These are phyloP conservation scores for Antitrichia curtipendula DNA, from an alignment of 225 moss, liverwort and hornwort genomes.

Conservation along the genomic window DNA sequence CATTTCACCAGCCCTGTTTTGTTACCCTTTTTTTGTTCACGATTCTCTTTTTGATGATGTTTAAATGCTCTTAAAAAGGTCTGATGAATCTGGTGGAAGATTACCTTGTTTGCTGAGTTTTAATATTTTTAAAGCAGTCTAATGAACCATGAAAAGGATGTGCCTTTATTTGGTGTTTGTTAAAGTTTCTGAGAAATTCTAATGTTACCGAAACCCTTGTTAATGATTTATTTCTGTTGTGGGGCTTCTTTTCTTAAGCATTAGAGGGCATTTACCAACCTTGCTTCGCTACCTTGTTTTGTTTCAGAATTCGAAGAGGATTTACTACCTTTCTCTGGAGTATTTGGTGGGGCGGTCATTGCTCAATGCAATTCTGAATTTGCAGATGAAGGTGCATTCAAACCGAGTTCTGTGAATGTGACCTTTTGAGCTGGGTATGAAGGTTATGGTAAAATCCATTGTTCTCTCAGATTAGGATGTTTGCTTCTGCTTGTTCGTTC, in stretches of 20 bases:
- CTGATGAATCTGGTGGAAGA: neutral
- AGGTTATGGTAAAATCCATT: neutral
- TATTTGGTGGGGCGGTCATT: slow-evolving; percentile 26
- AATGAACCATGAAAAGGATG: neutral
- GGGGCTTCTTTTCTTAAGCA: neutral
- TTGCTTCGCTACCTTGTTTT: neutral
- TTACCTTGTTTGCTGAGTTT: neutral
- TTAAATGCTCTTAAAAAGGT: neutral
- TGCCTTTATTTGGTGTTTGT: neutral
- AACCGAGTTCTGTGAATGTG: neutral
- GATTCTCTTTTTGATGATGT: neutral
- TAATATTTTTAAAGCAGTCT: neutral
- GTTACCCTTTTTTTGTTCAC: neutral
- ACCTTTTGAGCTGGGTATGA: neutral
- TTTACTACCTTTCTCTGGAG: slow-evolving; percentile 34
- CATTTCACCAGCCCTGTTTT: neutral
- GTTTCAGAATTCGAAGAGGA: slow-evolving; percentile 22
- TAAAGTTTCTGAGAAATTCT: neutral
- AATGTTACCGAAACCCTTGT: neutral
- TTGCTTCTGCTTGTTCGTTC: neutral
- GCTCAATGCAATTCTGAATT: slow-evolving; percentile 27
- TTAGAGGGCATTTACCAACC: neutral
- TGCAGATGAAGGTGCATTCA: slow-evolving; percentile 10
- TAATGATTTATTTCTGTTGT: neutral
- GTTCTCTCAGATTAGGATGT: neutral